A percentile compares a stretch with the other conserved stretches of the same genome.
Evolutionary conservation across 169 alveolate genomes (phyloP).

Genomic region (Plasmodium knowlesi): DNA sequence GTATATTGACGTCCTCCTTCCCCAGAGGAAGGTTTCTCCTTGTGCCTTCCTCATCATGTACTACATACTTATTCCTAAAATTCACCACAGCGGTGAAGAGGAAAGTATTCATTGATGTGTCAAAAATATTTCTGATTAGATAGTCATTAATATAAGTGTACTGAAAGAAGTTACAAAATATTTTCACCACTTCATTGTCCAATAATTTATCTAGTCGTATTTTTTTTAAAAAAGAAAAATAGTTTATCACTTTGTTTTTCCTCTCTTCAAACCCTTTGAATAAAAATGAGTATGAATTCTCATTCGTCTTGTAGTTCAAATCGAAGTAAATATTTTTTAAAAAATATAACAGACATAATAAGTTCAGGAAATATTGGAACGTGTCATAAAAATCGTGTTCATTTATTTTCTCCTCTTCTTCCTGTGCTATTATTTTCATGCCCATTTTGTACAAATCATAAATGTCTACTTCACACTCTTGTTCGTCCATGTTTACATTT

Average conservation of each 20-base stretch:
- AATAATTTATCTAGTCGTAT: constrained; percentile 24
- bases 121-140: constrained; percentile 53
- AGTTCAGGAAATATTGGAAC: constrained; percentile 41
- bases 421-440: constrained; percentile 7
- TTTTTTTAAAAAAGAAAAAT: constrained; percentile 54
- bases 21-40: background rate
- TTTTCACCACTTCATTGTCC: constrained; percentile 68
- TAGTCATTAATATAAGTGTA: constrained; percentile 60
- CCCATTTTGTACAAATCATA: constrained; percentile 9
- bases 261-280: constrained; percentile 75
- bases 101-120: constrained; percentile 21
- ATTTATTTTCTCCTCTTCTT: constrained; percentile 5
- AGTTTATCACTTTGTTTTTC: constrained; percentile 38
- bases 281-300: constrained; percentile 65
- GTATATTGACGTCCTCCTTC: background rate
- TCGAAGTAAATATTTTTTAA: constrained; percentile 66
- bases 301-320: constrained; percentile 56
- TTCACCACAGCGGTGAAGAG: constrained; percentile 40
- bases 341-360: constrained; percentile 51
- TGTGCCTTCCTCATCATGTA: background rate
- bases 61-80: constrained; percentile 23
- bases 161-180: constrained; percentile 65
- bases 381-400: constrained; percentile 40
- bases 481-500: constrained; percentile 26
- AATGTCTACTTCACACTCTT: constrained; percentile 9